phyloP scores from a whole-genome alignment of 331 rosid species.

The Erythrophleum ivorense region DNA sequence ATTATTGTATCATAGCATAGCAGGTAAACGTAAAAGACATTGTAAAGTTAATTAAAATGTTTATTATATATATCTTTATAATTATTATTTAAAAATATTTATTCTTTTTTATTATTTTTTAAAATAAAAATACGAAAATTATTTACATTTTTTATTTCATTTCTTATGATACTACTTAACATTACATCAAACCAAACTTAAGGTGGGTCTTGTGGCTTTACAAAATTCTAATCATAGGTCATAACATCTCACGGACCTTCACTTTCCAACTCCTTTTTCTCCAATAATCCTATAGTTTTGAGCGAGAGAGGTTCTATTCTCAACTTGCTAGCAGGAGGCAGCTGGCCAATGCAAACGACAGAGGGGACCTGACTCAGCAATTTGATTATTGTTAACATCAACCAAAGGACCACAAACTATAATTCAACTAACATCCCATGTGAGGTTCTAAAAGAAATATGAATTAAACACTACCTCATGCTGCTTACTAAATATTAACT shows the following conservation, averaged over 20 bases:
- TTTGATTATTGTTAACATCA: constrained; percentile 18
- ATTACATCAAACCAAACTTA: neutral
- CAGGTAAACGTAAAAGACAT: too few species aligned
- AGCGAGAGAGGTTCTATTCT: neutral
- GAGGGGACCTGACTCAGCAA: neutral
- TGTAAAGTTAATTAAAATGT: too few species aligned
- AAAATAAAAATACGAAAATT: neutral
- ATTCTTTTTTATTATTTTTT: too few species aligned
- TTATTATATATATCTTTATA: too few species aligned
- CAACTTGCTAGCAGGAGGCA: constrained; percentile 8
- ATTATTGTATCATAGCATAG: neutral
- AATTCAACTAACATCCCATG: neutral
- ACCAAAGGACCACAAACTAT: neutral
- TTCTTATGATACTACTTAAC: too few species aligned
- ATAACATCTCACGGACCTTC: constrained; percentile 22
- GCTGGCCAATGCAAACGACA: constrained; percentile 7
- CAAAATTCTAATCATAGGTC: neutral
- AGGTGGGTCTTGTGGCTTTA: neutral
- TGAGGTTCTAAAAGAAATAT: neutral
- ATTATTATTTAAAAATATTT: too few species aligned
- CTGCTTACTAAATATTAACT: neutral
- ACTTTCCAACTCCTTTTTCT: neutral
- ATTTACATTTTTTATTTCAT: too few species aligned
- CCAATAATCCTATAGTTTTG: neutral
- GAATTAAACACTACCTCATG: neutral